These are phyloP conservation scores for Psilocybe azurescens DNA, from an alignment of 768 basidiomycete genomes.

Conservation along the genomic window DNA sequence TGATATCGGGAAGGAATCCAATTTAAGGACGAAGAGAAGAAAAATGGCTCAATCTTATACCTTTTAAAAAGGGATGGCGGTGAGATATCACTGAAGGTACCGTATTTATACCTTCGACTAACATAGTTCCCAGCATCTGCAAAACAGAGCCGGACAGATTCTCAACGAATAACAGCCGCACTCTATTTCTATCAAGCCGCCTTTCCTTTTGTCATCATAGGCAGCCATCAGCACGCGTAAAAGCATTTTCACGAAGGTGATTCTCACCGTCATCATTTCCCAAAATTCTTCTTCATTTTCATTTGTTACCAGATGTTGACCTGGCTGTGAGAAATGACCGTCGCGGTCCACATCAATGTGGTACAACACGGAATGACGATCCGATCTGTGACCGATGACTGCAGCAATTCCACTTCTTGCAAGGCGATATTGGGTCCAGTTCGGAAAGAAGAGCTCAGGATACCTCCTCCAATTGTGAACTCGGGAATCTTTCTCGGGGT, in stretches of 20 bases:
- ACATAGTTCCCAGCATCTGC: slow-evolving; percentile 66
- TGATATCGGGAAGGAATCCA: slow-evolving; percentile 72
- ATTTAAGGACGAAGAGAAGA: slow-evolving; percentile 65
- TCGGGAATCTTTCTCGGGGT: slow-evolving; percentile 33
- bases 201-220: slow-evolving; percentile 2
- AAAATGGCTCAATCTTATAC: slow-evolving; percentile 65
- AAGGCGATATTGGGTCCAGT: slow-evolving; percentile 54
- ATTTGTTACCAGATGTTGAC: slow-evolving; percentile 18
- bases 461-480: slow-evolving; percentile 41
- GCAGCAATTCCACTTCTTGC: slow-evolving; percentile 39
- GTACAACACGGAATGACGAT: slow-evolving; percentile 35
- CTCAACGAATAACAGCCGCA: slow-evolving; percentile 57
- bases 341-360: slow-evolving; percentile 41
- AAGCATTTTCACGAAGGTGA: too few relatives aligned
- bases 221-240: not conserved
- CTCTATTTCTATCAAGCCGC: slow-evolving; percentile 34
- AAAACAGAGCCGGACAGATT: slow-evolving; percentile 53
- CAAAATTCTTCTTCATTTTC: slow-evolving; percentile 35
- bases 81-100: not conserved
- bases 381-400: slow-evolving; percentile 31
- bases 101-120: not conserved
- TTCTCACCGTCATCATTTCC: slow-evolving; percentile 37
- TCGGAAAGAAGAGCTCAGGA: slow-evolving; percentile 49
- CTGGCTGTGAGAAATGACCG: slow-evolving; percentile 40
- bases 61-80: slow-evolving; percentile 26